Percentiles rank a stretch among this genome's conserved stretches.
phyloP scores from a whole-genome alignment of 1,284 basidiomycete genomes.

The Tilletia caries region DNA sequence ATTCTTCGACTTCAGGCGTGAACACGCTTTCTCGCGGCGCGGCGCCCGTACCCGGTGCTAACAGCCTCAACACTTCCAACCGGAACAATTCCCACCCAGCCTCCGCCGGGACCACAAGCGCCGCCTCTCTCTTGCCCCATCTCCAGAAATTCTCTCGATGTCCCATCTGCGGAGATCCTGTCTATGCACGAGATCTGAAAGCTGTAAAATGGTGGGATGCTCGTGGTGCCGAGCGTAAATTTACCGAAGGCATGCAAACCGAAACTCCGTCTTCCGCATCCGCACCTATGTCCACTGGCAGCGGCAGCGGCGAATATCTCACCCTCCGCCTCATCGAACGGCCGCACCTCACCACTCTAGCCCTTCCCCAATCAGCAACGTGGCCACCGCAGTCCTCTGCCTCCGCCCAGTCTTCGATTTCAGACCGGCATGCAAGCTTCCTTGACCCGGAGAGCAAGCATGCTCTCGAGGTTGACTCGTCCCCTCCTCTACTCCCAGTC shows the following conservation, averaged over 20 bases:
- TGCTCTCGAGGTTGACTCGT: neutral
- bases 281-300: slow-evolving; percentile 25
- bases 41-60: slow-evolving; percentile 12
- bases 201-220: slow-evolving; percentile 66
- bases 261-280: slow-evolving; percentile 11
- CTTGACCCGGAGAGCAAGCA: neutral
- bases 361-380: slow-evolving; percentile 80
- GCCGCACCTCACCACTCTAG: slow-evolving; percentile 90
- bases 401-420: slow-evolving; percentile 1
- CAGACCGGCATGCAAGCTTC: slow-evolving; percentile 7
- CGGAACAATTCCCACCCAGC: neutral
- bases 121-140: neutral
- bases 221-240: slow-evolving; percentile 19
- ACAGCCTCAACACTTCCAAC: neutral
- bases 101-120: neutral
- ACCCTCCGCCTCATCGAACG: slow-evolving; percentile 83
- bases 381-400: slow-evolving; percentile 64
- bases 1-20: neutral
- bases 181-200: slow-evolving; percentile 87
- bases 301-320: slow-evolving; percentile 62
- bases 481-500: neutral
- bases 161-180: slow-evolving; percentile 92
- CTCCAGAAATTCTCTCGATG: slow-evolving; percentile 59
- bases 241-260: neutral
- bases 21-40: neutral